Evolutionary conservation across 257 asterid species (phyloP), one percentile per base, ranked within the genome.

Genomic region (Ilex aquifolium): DNA sequence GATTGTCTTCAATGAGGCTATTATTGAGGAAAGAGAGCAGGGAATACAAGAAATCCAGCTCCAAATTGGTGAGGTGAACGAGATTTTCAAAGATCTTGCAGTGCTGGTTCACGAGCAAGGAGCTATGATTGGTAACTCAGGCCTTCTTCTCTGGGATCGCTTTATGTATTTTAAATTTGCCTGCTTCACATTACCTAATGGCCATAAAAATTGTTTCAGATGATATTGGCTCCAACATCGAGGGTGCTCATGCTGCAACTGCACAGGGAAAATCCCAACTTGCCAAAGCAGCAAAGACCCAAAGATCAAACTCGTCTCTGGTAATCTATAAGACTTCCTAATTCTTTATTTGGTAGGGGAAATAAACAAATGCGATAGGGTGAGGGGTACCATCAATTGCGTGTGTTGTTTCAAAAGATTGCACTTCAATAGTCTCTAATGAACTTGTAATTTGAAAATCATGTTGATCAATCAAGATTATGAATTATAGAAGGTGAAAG

Each of bases 21-120:
- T 83, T 32, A 78, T 83, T 11, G 90, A 76, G 61, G 90, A 83
- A 72, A 74, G 87, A 59, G 87, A 80, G 40, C 77, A 80, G 62
- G 90, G 85, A 9, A 83, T 83, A 52, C 67, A 67, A 63, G 90
- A 83, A 68, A 69, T 83, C 62, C 83, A 80, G 72, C 77, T 65
- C 63, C 83, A 78, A 62, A 80, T 83, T 36, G 80, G 81, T 7
- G 87, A 83, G 75, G 85, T 83, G 61, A 72, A 69, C 61, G 90
- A 83, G 72, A 76, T 76, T 67, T 80, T 83, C 72, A 80, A 61
- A 65, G 90, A 80, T 70, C 66, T 83, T 63, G 90, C 87, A 39
- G 74, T 69, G 60, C 73, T 83, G 60, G 82, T 83, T 57, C 72
- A 72, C 3, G 79, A 73, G 59, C 90, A 83, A 75, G 90, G 90